phyloP scores from a whole-genome alignment of 108 stramenopile genomes.

The Aurantiochytrium sp. region DNA sequence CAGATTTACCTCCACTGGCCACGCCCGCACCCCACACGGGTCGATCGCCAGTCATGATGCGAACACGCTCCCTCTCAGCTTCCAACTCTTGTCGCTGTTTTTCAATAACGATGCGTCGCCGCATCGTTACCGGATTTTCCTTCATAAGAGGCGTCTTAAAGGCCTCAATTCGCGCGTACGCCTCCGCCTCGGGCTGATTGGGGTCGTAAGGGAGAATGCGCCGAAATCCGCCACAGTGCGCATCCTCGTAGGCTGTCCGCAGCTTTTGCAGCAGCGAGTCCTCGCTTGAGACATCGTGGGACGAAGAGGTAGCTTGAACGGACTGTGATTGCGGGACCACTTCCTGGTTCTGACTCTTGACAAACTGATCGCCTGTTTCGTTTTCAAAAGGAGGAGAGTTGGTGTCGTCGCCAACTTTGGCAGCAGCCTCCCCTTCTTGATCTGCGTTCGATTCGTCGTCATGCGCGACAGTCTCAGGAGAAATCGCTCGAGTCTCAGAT shows the following conservation, averaged over 20 bases:
- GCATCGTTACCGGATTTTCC: background rate
- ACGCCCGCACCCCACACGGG: background rate
- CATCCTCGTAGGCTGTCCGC: background rate
- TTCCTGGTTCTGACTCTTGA: no score
- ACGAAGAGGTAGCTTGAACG: no score
- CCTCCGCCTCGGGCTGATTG: background rate
- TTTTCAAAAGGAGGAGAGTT: no score
- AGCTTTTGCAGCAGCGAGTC: background rate
- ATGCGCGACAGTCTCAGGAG: no score
- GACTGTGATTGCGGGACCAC: no score
- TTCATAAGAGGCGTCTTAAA: background rate
- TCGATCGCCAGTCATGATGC: background rate
- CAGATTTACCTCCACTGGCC: background rate
- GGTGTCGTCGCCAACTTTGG: no score
- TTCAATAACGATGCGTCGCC: background rate
- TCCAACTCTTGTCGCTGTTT: background rate
- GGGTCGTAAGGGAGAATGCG: background rate
- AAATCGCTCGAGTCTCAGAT: no score
- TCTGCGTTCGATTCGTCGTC: no score
- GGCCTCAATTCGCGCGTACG: background rate
- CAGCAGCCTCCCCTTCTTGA: no score
- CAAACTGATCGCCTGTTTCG: no score
- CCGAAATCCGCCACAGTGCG: background rate
- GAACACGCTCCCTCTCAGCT: background rate
- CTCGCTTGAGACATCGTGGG: background rate